phyloP scores from a whole-genome alignment of 257 asterid species.

The Eucommia ulmoides region DNA sequence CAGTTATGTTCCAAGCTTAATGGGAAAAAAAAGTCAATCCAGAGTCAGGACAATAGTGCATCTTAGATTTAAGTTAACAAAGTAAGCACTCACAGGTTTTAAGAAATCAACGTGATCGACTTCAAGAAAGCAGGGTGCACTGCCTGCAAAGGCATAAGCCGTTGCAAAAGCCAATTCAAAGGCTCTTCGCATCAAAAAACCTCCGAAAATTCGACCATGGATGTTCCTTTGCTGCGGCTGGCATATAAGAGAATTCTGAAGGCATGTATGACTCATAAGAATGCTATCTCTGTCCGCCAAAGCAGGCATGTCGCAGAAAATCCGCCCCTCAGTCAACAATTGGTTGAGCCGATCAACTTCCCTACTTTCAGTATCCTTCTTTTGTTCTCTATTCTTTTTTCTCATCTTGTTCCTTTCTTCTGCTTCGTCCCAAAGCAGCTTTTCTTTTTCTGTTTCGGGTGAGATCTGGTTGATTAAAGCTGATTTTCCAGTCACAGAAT shows the following conservation, averaged over 20 bases:
- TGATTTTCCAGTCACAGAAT: slow-evolving; percentile 68
- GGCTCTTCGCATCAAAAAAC: slow-evolving; percentile 89
- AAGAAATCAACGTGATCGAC: slow-evolving; percentile 91
- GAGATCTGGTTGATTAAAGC: slow-evolving; percentile 62
- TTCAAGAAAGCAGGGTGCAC: slow-evolving; percentile 67
- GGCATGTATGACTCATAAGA: slow-evolving; percentile 69
- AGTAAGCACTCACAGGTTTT: slow-evolving; percentile 58
- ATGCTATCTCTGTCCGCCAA: slow-evolving; percentile 81
- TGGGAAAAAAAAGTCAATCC: too few relatives aligned
- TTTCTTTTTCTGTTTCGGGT: slow-evolving; percentile 69
- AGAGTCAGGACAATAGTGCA: neutral
- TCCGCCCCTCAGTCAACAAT: slow-evolving; percentile 65
- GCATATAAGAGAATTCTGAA: slow-evolving; percentile 79
- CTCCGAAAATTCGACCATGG: slow-evolving; percentile 92
- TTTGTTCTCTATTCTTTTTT: slow-evolving; percentile 44
- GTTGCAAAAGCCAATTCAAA: slow-evolving; percentile 76
- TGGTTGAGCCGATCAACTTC: slow-evolving; percentile 39
- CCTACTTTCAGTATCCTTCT: slow-evolving; percentile 34
- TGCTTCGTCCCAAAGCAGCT: slow-evolving; percentile 59
- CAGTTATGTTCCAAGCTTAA: too few relatives aligned
- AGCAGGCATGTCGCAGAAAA: slow-evolving; percentile 89
- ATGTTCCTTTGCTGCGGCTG: slow-evolving; percentile 93
- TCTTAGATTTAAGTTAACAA: neutral
- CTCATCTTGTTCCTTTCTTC: slow-evolving; percentile 71
- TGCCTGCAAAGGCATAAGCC: slow-evolving; percentile 78